Conservation (phyloP, 192 early-diverging fungal species). For the Glomus cerebriforme region DNA sequence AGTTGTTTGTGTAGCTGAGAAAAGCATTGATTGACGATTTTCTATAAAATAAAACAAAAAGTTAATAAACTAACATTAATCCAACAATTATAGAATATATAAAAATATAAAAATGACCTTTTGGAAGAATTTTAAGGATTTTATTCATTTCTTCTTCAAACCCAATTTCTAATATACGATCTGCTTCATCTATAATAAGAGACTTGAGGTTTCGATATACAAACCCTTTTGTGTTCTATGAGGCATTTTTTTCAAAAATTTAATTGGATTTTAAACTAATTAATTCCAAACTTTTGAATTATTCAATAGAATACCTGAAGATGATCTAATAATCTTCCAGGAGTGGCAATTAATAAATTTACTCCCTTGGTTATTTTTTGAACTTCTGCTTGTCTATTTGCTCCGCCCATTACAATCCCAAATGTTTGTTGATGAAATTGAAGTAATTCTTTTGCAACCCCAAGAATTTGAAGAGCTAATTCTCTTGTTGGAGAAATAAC, state of each 20-base stretch:
- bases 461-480: conserved; percentile 98
- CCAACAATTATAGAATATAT: neutral
- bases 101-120: conserved; percentile 45
- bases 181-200: conserved; percentile 96
- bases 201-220: conserved; percentile 93
- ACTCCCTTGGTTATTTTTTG: conserved; percentile 96
- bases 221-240: conserved; percentile 92
- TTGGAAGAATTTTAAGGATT: conserved; percentile 92
- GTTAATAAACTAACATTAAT: neutral
- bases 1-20: conserved; percentile 99
- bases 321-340: conserved; percentile 97
- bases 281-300: neutral
- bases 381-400: conserved; percentile 94
- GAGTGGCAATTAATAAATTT: conserved; percentile 94
- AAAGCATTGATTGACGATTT: conserved; percentile 97
- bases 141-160: conserved; percentile 99
- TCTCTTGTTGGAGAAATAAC: conserved; percentile 98
- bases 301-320: conserved; percentile 63
- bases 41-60: conserved; percentile 33
- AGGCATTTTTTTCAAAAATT: neutral
- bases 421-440: conserved; percentile 97
- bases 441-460: conserved; percentile 94
- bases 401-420: conserved; percentile 98
- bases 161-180: conserved; percentile 96
- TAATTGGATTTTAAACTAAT: neutral